Evolutionary conservation across 768 basidiomycete species (phyloP).

Genomic region (Baorangia bicolor): DNA sequence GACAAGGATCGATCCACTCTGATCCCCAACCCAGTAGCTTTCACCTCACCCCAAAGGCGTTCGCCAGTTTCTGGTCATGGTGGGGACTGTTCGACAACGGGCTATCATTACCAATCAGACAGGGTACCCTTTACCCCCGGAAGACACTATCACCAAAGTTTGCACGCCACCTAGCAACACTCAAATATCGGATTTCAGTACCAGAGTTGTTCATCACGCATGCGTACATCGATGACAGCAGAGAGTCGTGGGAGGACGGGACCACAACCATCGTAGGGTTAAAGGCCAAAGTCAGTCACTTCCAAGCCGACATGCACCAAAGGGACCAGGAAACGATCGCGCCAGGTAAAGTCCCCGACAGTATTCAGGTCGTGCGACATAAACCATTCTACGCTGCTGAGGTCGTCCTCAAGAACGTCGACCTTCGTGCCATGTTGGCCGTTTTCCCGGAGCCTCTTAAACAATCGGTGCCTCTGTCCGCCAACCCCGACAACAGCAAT

Average conservation of each 20-base stretch:
- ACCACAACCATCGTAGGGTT: constrained; percentile 79
- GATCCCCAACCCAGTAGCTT: constrained; percentile 58
- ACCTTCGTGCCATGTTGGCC: constrained; percentile 76
- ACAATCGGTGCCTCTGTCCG: constrained; percentile 49
- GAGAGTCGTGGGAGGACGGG: constrained; percentile 80
- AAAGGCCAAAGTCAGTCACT: constrained; percentile 76
- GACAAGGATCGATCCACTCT: constrained; percentile 15
- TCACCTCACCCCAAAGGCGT: constrained; percentile 81
- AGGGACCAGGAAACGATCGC: constrained; percentile 76
- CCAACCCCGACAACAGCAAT: constrained; percentile 45
- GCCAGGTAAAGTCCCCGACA: constrained; percentile 52
- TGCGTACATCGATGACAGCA: constrained; percentile 77
- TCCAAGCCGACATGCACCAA: constrained; percentile 92
- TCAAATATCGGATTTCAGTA: constrained; percentile 85
- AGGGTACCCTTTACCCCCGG: constrained; percentile 77
- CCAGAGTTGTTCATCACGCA: constrained; percentile 83
- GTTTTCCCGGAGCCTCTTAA: constrained; percentile 74
- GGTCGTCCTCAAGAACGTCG: constrained; percentile 72
- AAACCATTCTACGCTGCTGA: constrained; percentile 90
- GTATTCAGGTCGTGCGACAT: constrained; percentile 61
- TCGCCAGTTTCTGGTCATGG: constrained; percentile 92
- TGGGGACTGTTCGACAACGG: constrained; percentile 80
- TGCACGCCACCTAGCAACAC: constrained; percentile 80
- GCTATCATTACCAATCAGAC: constrained; percentile 80
- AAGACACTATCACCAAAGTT: constrained; percentile 81